Evolutionary conservation across 108 stramenopile species (phyloP).

Genomic region (Discostella pseudostelligera): DNA sequence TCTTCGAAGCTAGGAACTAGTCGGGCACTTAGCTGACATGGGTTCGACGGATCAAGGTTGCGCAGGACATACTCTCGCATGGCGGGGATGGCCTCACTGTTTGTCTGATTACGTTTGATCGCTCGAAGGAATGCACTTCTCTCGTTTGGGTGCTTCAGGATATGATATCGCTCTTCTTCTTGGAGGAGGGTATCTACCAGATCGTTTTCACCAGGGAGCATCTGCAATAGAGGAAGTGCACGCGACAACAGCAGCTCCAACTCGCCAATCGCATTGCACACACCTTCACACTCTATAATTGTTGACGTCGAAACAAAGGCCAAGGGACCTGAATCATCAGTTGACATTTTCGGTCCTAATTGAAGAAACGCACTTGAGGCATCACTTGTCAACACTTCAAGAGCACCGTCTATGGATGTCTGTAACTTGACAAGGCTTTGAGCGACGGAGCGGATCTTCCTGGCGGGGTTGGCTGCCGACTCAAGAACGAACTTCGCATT

Average conservation of each 20-base stretch:
- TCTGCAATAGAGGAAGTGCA: slow-evolving; percentile 63
- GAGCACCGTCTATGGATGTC: slow-evolving; percentile 52
- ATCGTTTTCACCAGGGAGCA: slow-evolving; percentile 62
- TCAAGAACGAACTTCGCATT: slow-evolving; percentile 64
- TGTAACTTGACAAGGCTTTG: slow-evolving; percentile 47
- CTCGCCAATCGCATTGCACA: slow-evolving; percentile 69
- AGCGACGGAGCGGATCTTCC: slow-evolving; percentile 50
- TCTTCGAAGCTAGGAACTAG: slow-evolving; percentile 45
- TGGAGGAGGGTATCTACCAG: slow-evolving; percentile 65
- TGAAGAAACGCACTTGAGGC: slow-evolving; percentile 41
- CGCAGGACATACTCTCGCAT: slow-evolving; percentile 80
- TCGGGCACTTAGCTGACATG: slow-evolving; percentile 77
- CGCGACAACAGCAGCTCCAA: slow-evolving; percentile 67
- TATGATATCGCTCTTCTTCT: slow-evolving; percentile 48
- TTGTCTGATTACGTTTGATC: slow-evolving; percentile 52
- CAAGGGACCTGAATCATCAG: slow-evolving; percentile 36
- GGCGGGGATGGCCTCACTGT: slow-evolving; percentile 32
- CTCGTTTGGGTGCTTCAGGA: slow-evolving; percentile 46
- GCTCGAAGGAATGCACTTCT: slow-evolving; percentile 53
- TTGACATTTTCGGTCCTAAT: slow-evolving; percentile 3
- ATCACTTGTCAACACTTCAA: slow-evolving; percentile 65
- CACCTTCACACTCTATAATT: slow-evolving; percentile 73
- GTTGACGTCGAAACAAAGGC: slow-evolving; percentile 56
- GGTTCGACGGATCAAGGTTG: slow-evolving; percentile 57
- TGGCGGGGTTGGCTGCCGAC: slow-evolving; percentile 53